These are phyloP conservation scores for Phylloboletellus chloephorus DNA, from an alignment of 1,284 basidiomycete genomes.

Conservation along the genomic window DNA sequence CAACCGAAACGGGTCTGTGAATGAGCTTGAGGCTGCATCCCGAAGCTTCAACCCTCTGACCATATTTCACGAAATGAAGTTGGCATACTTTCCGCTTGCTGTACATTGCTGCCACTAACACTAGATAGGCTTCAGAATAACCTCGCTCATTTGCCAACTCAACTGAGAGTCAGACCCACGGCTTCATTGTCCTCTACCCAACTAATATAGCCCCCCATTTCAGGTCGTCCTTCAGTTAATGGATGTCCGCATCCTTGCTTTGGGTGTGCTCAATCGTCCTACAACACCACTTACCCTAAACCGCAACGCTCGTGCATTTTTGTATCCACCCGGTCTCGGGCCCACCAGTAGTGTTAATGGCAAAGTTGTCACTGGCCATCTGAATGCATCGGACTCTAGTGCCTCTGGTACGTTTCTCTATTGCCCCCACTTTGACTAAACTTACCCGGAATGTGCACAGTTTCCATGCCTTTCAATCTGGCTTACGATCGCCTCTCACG, in stretches of 20 bases:
- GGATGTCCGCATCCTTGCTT: conserved; percentile 67
- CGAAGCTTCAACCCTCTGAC: conserved; percentile 60
- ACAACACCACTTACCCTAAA: conserved; percentile 55
- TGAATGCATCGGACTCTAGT: conserved; percentile 1
- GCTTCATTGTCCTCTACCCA: conserved; percentile 10
- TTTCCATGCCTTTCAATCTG: not conserved
- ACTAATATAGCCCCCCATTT: conserved; percentile 6
- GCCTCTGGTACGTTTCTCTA: conserved; percentile 7
- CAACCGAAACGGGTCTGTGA: conserved; percentile 68
- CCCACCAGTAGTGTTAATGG: not conserved
- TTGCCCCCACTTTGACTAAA: not conserved
- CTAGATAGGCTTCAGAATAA: conserved; percentile 54
- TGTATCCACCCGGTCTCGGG: conserved; percentile 65
- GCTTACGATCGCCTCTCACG: conserved; percentile 43
- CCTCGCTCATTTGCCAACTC: conserved; percentile 56
- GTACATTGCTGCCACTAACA: conserved; percentile 2
- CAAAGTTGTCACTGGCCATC: not conserved
- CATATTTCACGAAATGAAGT: conserved; percentile 74
- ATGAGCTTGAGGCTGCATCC: conserved; percentile 60
- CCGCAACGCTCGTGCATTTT: conserved; percentile 54
- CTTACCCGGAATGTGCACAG: conserved; percentile 3
- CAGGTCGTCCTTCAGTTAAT: conserved; percentile 64
- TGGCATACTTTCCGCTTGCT: conserved; percentile 15
- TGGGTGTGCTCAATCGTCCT: conserved; percentile 59
- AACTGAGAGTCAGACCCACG: conserved; percentile 45